Evolutionary conservation across 73 alveolate genomes (phyloP), one percentile per base, ranked within the genome.

Genomic region (Paramecium caudatum): DNA sequence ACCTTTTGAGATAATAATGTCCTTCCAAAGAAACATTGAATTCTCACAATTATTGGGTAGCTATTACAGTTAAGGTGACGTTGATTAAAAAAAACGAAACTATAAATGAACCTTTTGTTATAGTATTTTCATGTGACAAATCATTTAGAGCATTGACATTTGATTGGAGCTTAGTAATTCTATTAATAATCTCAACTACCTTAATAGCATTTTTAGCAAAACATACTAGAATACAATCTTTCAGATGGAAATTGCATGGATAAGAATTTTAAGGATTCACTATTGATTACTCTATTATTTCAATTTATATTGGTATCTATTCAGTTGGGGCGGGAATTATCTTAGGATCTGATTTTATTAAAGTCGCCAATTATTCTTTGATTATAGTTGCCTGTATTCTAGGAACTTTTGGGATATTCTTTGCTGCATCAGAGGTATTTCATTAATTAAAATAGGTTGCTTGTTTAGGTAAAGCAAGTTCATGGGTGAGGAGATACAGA

Each of bases 111-210:
- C 10, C 2, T 1, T 55, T 55, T 15, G 80, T 25, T 12, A 23
- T 55, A 6, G 30, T 41, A 74, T 74, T 74, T 17, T 8, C 88
- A 41, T 74, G 88, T 15, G 88, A 74, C 21, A 37, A 16, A 39
- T n/a, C 62, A 12, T 74, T 12, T 25, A 37, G 88, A 74, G 39
- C 17, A 16, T 7, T 74, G 1, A 37, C 62, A 19, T 74, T 74
- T 43, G 88, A 74, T 41, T 74, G 88, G 88, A 74, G 88, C 19
- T 43, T 74, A 1, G 39, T 47, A 17, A 45, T 74, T 39, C 43
- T 74, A 74, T 27, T 74, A 1, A 5, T 74, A 0, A 41, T 74
- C 16, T 41, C 69, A 19, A 37, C 47, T 37, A 15, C 10, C n/a
- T 37, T 74, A 8, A 41, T 74, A 2, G 68, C 69, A 19, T 19